phyloP scores from a whole-genome alignment of 148 eudicot species.

The Polygonum maritimum region DNA sequence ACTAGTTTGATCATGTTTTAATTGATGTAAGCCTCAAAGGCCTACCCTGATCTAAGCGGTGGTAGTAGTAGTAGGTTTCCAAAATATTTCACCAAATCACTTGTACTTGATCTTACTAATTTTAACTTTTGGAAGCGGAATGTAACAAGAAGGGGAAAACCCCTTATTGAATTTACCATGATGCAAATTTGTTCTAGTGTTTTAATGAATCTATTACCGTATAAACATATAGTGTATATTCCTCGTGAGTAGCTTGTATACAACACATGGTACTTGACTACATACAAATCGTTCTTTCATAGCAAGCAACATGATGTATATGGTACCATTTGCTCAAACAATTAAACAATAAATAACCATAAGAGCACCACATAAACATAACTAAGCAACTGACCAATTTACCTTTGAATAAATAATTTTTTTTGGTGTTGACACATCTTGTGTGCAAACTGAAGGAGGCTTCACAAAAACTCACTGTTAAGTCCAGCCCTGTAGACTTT shows the following conservation, averaged over 20 bases:
- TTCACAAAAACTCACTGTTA: constrained; percentile 46
- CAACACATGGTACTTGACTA: background rate
- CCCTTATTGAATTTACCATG: too few species aligned
- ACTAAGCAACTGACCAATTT: constrained; percentile 6
- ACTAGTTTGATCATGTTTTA: too few species aligned
- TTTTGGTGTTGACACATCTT: background rate
- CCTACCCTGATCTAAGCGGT: too few species aligned
- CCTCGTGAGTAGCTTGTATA: constrained; percentile 3
- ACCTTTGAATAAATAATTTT: background rate
- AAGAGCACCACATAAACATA: background rate
- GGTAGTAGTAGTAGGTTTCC: too few species aligned
- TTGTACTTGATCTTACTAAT: too few species aligned
- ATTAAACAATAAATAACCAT: constrained; percentile 10
- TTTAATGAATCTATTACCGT: background rate
- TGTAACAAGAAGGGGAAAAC: too few species aligned
- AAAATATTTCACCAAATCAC: too few species aligned
- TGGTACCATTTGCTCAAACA: background rate
- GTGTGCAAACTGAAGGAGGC: background rate
- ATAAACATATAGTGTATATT: constrained; percentile 9
- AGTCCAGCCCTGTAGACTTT: constrained; percentile 78
- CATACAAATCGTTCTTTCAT: background rate
- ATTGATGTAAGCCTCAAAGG: too few species aligned
- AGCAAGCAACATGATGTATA: constrained; percentile 4
- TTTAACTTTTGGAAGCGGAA: too few species aligned
- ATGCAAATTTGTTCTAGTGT: too few species aligned